These are phyloP conservation scores for Tylopilus intermedius DNA, from an alignment of 768 basidiomycete genomes.

Conservation along the genomic window DNA sequence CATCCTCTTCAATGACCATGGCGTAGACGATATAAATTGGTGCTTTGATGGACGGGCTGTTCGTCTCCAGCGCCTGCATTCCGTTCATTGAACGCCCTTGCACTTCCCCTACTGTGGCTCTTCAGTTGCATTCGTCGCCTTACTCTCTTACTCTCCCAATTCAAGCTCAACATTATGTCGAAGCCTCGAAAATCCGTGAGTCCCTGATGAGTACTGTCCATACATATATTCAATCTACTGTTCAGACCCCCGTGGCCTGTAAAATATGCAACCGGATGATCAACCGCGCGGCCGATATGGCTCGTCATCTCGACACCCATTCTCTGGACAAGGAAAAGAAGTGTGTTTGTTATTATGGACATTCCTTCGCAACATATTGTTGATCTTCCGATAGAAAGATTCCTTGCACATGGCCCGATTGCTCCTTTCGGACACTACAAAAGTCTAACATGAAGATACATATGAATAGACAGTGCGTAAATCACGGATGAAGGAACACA, in stretches of 20 bases:
- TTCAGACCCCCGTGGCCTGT: constrained; percentile 13
- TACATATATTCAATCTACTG: background rate
- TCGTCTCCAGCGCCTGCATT: constrained; percentile 1
- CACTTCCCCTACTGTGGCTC: too few relatives aligned
- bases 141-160: background rate
- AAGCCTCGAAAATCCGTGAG: constrained; percentile 6
- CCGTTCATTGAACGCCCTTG: background rate
- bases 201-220: background rate
- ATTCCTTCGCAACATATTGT: background rate
- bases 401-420: constrained; percentile 19
- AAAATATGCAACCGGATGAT: constrained; percentile 12
- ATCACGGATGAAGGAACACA: background rate
- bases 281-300: constrained; percentile 24
- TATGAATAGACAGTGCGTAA: constrained; percentile 28
- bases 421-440: constrained; percentile 24
- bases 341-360: constrained; percentile 14
- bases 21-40: constrained; percentile 20
- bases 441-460: constrained; percentile 26
- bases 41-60: constrained; percentile 1
- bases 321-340: constrained; percentile 16
- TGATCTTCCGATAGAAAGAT: constrained; percentile 22
- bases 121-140: background rate
- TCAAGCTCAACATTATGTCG: background rate
- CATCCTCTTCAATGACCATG: constrained; percentile 13
- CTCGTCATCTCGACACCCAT: constrained; percentile 27